A percentile compares a stretch with the other conserved stretches of the same genome.
Evolutionary conservation across 106 monocot genomes (phyloP).

Genomic region (Dendrobium huoshanense): DNA sequence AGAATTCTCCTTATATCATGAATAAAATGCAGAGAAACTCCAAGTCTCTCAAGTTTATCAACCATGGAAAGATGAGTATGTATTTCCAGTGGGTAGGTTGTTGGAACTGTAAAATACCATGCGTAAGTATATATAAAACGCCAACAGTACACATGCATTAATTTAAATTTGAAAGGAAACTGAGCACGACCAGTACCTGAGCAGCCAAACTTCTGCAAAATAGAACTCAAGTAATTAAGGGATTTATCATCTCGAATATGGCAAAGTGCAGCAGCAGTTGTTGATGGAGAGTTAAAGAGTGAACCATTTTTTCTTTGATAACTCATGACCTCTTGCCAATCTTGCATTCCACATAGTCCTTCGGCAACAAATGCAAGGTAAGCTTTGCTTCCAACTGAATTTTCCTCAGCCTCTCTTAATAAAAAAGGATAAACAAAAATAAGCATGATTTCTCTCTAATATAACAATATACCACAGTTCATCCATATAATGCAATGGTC

Average conservation of each 20-base stretch:
- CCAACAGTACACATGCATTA: not conserved
- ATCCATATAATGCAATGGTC: too few relatives aligned
- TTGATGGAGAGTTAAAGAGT: constrained; percentile 79
- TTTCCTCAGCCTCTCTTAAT: constrained; percentile 27
- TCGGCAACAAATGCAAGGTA: constrained; percentile 82
- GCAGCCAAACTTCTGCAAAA: constrained; percentile 47
- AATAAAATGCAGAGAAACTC: constrained; percentile 53
- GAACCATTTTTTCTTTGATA: constrained; percentile 85
- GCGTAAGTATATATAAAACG: not conserved
- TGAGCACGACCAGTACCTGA: constrained; percentile 37
- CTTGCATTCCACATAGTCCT: constrained; percentile 46
- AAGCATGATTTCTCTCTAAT: not conserved
- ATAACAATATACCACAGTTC: not conserved
- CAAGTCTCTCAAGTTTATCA: constrained; percentile 65
- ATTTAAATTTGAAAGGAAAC: constrained; percentile 5
- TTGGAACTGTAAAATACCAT: constrained; percentile 47
- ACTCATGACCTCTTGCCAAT: constrained; percentile 57
- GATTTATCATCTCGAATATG: constrained; percentile 43
- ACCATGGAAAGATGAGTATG: constrained; percentile 43
- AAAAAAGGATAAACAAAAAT: constrained; percentile 3
- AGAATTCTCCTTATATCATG: constrained; percentile 53
- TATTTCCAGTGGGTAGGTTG: constrained; percentile 51
- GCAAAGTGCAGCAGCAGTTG: constrained; percentile 63
- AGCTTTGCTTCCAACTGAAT: constrained; percentile 37
- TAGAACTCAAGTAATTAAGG: constrained; percentile 42